Base-by-base conservation (phyloP, 371 early-diverging fungal species). In the Scutellospora calospora region DNA sequence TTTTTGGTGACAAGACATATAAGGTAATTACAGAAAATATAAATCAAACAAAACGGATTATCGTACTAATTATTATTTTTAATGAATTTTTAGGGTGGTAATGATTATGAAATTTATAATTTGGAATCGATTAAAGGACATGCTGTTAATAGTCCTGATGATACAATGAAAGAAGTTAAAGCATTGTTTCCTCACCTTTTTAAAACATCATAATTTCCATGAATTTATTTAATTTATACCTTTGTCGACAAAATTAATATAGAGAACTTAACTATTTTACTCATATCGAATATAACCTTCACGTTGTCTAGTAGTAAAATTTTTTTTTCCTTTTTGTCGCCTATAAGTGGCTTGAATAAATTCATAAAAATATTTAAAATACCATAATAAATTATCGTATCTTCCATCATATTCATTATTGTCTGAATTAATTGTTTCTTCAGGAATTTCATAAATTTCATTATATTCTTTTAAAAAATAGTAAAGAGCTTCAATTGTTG, bases 1-100 rank as follows among this genome's bases (percentile, higher is more conserved):
- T 99, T 90, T 99, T 99, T 90, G 99, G 99, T 69, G 99, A 99
- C 89, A 99, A 99, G 94, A 97, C 99, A 27, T 91, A 93, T 82
- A 84, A 93, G 87, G 89, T 91, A 80, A 8, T 69, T n/a, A n/a
- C n/a, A n/a, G n/a, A n/a, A n/a, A n/a, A n/a, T n/a, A n/a, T n/a
- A n/a, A n/a, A n/a, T n/a, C n/a, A n/a, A n/a, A n/a, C n/a, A n/a
- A n/a, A n/a, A n/a, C n/a, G 4, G 27, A 14, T 60, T 25, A 11
- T 4, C 14, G 8, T 52, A 20, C 12, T 41, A 33, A 51, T 51
- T 20, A 0, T 33, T 38, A 27, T 3, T 31, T 14, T n/a, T n/a
- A 27, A 22, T 5, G 31, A 54, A n/a, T 25, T 60, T 29, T 8
- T 76, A 94, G 91, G 99, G 99, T 49, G 99, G 99, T 73, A 99